phyloP scores from a whole-genome alignment of 805 yeast genomes.

The Debaryomyces hansenii region DNA sequence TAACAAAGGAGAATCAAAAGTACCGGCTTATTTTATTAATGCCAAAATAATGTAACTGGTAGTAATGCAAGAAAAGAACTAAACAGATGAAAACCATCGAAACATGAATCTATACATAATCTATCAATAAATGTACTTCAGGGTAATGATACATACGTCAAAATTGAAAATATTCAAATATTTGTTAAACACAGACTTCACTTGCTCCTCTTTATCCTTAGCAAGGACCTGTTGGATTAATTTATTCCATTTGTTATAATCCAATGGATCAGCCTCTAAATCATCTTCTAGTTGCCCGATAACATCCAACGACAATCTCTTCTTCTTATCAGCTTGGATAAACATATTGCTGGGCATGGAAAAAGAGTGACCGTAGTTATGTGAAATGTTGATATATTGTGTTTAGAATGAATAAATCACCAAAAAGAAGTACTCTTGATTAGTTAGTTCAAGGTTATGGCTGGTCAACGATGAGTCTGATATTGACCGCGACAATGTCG shows the following conservation, averaged over 20 bases:
- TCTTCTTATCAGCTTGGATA: conserved; percentile 16
- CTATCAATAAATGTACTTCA: too few species aligned
- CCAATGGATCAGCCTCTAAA: conserved; percentile 50
- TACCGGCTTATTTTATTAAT: too few species aligned
- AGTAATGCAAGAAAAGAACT: too few species aligned
- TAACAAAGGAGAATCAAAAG: too few species aligned
- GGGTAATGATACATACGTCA: conserved; percentile 37
- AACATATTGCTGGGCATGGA: conserved; percentile 6
- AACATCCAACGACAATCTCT: conserved; percentile 43
- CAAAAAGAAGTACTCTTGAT: background rate
- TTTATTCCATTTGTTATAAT: conserved; percentile 57
- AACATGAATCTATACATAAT: background rate
- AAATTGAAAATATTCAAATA: conserved; percentile 66
- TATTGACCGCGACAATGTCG: background rate
- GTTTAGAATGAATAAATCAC: background rate
- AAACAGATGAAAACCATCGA: too few species aligned
- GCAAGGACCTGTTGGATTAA: conserved; percentile 49
- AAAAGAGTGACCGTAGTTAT: background rate
- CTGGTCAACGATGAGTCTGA: background rate
- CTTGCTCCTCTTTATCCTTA: conserved; percentile 60
- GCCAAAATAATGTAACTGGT: too few species aligned
- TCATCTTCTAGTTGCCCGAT: conserved; percentile 61
- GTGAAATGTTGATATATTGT: background rate
- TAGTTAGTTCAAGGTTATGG: background rate
- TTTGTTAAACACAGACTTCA: conserved; percentile 56